Evolutionary conservation across 2,329 filamentous ascomycete genomes (phyloP).

Genomic region (Beauveria asiatica): DNA sequence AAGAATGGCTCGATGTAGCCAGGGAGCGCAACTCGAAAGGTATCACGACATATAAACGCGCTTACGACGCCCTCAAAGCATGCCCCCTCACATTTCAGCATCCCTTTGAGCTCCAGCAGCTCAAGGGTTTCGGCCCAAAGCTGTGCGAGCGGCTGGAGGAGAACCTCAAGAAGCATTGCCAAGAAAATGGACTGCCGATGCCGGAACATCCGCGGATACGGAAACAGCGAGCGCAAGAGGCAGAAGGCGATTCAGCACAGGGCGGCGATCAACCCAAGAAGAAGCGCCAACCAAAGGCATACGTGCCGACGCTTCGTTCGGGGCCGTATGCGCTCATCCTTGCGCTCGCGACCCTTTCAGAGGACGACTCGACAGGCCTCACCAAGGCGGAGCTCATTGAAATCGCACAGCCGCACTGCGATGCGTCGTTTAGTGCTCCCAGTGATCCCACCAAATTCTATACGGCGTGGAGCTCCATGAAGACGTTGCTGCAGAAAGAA

Average conservation of each 20-base stretch:
- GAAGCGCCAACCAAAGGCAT: constrained; percentile 55
- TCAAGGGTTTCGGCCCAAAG: constrained; percentile 67
- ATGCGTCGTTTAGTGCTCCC: constrained; percentile 63
- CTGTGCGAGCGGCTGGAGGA: constrained; percentile 62
- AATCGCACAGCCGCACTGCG: constrained; percentile 61
- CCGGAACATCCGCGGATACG: constrained; percentile 46
- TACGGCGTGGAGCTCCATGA: constrained; percentile 79
- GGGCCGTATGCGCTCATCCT: constrained; percentile 66
- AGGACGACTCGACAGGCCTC: constrained; percentile 45
- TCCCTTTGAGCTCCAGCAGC: constrained; percentile 61
- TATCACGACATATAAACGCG: constrained; percentile 62
- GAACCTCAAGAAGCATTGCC: constrained; percentile 50
- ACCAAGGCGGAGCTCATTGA: constrained; percentile 62
- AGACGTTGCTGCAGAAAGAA: constrained; percentile 64
- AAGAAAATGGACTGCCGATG: constrained; percentile 58
- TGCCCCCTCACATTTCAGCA: constrained; percentile 65
- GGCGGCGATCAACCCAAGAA: constrained; percentile 36
- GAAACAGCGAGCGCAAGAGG: constrained; percentile 27
- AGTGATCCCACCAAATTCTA: constrained; percentile 61
- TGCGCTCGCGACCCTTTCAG: constrained; percentile 52
- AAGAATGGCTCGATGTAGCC: constrained; percentile 67
- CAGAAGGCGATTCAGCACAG: constrained; percentile 22
- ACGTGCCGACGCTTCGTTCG: constrained; percentile 64
- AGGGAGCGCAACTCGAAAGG: constrained; percentile 63
- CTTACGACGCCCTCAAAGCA: constrained; percentile 67